phyloP scores from a whole-genome alignment of 1,284 basidiomycete genomes.

The Trichosporon ovoides region DNA sequence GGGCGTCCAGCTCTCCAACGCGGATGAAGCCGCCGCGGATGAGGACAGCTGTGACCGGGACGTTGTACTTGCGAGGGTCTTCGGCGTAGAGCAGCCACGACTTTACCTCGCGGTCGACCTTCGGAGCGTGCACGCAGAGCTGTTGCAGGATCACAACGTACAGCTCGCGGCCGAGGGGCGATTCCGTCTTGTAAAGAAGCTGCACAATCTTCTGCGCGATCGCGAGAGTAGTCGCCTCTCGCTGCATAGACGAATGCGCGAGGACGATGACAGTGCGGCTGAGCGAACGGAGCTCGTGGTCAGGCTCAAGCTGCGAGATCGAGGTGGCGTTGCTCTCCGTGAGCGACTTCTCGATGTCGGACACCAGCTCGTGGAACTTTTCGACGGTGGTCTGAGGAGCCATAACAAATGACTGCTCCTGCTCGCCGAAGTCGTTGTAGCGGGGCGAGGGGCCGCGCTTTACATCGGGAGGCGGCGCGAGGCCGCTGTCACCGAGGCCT shows the following conservation, averaged over 20 bases:
- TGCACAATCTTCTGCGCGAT: slow-evolving; percentile 70
- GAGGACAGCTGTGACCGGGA: slow-evolving; percentile 85
- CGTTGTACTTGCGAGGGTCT: slow-evolving; percentile 96
- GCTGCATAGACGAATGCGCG: slow-evolving; percentile 69
- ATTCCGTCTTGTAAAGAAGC: slow-evolving; percentile 71
- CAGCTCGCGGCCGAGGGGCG: slow-evolving; percentile 78
- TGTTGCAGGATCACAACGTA: slow-evolving; percentile 85
- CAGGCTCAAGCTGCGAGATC: slow-evolving; percentile 65
- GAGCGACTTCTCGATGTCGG: slow-evolving; percentile 74
- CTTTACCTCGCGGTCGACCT: slow-evolving; percentile 93
- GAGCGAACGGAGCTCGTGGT: slow-evolving; percentile 78
- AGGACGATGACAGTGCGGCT: slow-evolving; percentile 75
- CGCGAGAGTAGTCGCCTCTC: slow-evolving; percentile 76
- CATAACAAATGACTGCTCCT: slow-evolving; percentile 26
- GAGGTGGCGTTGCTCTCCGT: slow-evolving; percentile 60
- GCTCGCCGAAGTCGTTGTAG: slow-evolving; percentile 29
- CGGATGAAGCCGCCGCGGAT: slow-evolving; percentile 78
- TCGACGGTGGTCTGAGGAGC: slow-evolving; percentile 42
- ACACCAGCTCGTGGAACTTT: slow-evolving; percentile 58
- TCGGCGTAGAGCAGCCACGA: slow-evolving; percentile 96
- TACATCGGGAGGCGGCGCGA: slow-evolving; percentile 29
- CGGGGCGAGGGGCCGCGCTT: slow-evolving; percentile 34
- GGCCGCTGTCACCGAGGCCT: slow-evolving; percentile 22
- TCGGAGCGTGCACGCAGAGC: slow-evolving; percentile 80
- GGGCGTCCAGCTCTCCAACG: slow-evolving; percentile 75